Conservation (phyloP, 2,329 filamentous ascomycete species). For the Pseudonectria foliicola region DNA sequence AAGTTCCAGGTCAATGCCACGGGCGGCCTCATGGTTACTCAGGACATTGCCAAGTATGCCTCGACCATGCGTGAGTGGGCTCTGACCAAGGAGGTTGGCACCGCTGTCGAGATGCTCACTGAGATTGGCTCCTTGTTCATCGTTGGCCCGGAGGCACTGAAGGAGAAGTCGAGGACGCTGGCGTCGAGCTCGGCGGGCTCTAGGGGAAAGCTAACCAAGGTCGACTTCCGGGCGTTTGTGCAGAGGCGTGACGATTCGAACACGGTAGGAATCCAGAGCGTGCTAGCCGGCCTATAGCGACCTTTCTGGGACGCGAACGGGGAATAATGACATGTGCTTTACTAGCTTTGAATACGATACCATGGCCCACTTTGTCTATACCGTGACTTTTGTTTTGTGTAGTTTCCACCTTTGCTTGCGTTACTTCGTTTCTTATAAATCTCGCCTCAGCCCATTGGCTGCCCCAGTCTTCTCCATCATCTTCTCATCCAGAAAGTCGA, state of each 20-base stretch:
- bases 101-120: slow-evolving; percentile 73
- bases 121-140: slow-evolving; percentile 97
- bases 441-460: slow-evolving; percentile 23
- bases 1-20: slow-evolving; percentile 90
- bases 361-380: slow-evolving; percentile 8
- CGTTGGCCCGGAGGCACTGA: slow-evolving; percentile 71
- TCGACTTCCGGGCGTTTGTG: slow-evolving; percentile 77
- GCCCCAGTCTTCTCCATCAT: slow-evolving; percentile 30
- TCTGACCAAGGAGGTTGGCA: slow-evolving; percentile 59
- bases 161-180: slow-evolving; percentile 60
- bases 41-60: slow-evolving; percentile 91
- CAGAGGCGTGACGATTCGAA: slow-evolving; percentile 76
- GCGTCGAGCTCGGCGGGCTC: slow-evolving; percentile 33
- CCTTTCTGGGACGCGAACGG: background rate
- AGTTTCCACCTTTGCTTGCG: background rate
- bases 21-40: slow-evolving; percentile 88
- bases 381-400: background rate
- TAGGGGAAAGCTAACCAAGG: slow-evolving; percentile 53
- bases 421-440: slow-evolving; percentile 21
- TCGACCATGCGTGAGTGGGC: slow-evolving; percentile 80
- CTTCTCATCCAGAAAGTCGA: slow-evolving; percentile 53
- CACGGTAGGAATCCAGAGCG: slow-evolving; percentile 74
- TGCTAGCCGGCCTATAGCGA: slow-evolving; percentile 56
- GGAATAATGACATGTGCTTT: background rate
- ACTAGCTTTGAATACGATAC: slow-evolving; percentile 18